A percentile compares a stretch with the other conserved stretches of the same genome.
Conservation (phyloP, 108 stramenopile species). For the Skeletonema grethae region DNA sequence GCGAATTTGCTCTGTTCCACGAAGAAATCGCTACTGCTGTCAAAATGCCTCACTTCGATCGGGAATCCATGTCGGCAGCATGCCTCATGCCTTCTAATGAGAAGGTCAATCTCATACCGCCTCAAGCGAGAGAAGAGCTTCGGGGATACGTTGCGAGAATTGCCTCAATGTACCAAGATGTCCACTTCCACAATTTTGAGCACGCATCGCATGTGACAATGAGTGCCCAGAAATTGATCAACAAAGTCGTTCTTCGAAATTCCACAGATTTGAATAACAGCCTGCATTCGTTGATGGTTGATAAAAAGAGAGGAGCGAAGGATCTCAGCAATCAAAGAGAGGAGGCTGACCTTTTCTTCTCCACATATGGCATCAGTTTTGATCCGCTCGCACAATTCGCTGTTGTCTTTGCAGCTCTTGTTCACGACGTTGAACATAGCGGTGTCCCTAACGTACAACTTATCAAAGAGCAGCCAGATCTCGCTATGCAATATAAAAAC, state of each 20-base stretch:
- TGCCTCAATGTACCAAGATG: slow-evolving; percentile 25
- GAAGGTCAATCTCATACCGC: slow-evolving; percentile 13
- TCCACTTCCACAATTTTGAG: slow-evolving; percentile 34
- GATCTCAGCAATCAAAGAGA: not conserved
- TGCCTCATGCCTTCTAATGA: slow-evolving; percentile 13
- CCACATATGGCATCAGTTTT: slow-evolving; percentile 5
- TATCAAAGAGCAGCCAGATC: slow-evolving; percentile 11
- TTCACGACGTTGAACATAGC: slow-evolving; percentile 60
- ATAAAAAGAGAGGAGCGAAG: not conserved
- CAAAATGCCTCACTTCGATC: slow-evolving; percentile 7
- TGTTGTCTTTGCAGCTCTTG: slow-evolving; percentile 46
- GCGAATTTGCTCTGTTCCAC: not conserved
- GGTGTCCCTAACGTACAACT: slow-evolving; percentile 38
- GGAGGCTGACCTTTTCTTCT: slow-evolving; percentile 11
- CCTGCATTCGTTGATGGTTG: not conserved
- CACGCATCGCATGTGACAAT: slow-evolving; percentile 31
- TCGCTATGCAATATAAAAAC: slow-evolving; percentile 15
- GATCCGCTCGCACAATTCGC: slow-evolving; percentile 28
- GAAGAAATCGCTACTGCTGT: slow-evolving; percentile 11
- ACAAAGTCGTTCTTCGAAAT: slow-evolving; percentile 16
- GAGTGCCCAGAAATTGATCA: slow-evolving; percentile 33
- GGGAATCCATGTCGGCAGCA: slow-evolving; percentile 5
- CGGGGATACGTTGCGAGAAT: slow-evolving; percentile 11
- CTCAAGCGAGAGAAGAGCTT: slow-evolving; percentile 10
- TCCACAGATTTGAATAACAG: not conserved